Evolutionary conservation across 73 alveolate species (phyloP), one percentile per base, ranked within the genome.

Genomic region (Paramecium caudatum): DNA sequence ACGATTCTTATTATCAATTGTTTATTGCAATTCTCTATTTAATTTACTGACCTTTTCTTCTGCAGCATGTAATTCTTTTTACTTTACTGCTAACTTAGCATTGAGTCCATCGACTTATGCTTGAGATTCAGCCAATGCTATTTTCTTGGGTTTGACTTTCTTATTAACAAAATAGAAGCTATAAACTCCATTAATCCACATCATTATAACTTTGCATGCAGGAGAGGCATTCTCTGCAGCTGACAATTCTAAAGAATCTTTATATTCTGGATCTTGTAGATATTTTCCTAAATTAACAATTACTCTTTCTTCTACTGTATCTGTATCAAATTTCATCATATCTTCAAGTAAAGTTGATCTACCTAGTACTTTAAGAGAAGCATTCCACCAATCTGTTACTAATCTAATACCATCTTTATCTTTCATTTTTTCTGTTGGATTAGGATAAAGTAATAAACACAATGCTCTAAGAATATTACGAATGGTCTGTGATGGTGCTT

Each of bases 11-110:
- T 95, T 94, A 8, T 96, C 99, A 46, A 96, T 90, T 16, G 99
- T 97, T 23, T 91, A 91, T 17, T 96, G 92, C 62, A 99, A 96
- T 68, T 99, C 99, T 39, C 95, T 98, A 61, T 97, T 97, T 32
- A 97, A 95, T 70, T 94, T 99, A 46, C 98, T 99, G 43, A 99
- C 98, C 83, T 97, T 97, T 81, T 97, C 99, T 84, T 96, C 94
- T 15, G 97, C 98, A 41, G 94, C 98, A 90, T 98, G 96, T 46
- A 99, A 93, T 81, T 96, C 98, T 30, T 95, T 96, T 82, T 95
- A 93, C 91, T 97, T 97, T 25, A 94, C 94, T 49, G 93, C 94
- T 46, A 97, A 93, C 61, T 93, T 91, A 21, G 95, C 96, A 96
- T 94, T 94, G 34, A 96, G 95, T 82, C 94, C 95, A 37, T 94